Conservation (phyloP, 139 green algal genomes). For the Raphidocelis subcapitata region DNA sequence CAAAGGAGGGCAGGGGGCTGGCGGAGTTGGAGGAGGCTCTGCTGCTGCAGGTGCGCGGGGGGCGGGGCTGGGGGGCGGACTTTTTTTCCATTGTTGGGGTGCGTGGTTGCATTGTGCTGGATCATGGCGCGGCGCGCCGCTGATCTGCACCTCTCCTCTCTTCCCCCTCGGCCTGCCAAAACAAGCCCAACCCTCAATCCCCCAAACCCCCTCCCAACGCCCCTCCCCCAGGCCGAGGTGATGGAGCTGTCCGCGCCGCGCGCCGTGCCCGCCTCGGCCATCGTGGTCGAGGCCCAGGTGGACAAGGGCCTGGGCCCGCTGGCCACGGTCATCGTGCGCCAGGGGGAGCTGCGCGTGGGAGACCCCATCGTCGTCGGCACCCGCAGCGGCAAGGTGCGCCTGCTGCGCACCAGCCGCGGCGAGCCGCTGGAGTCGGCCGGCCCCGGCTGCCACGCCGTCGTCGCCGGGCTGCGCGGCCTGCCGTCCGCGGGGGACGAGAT, state of each 20-base stretch:
- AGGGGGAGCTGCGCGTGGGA: slow-evolving; percentile 48
- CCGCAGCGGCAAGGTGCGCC: slow-evolving; percentile 70
- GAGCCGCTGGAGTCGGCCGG: slow-evolving; percentile 11
- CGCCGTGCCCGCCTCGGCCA: slow-evolving; percentile 52
- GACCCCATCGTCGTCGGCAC: slow-evolving; percentile 81
- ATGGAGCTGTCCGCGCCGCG: slow-evolving; percentile 71
- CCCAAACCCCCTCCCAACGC: not conserved
- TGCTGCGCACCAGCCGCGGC: slow-evolving; percentile 38
- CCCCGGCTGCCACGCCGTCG: slow-evolving; percentile 64
- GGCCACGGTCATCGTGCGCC: slow-evolving; percentile 64
- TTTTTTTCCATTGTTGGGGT: not conserved
- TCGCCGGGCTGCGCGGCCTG: slow-evolving; percentile 72
- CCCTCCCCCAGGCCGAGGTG: slow-evolving; percentile 72
- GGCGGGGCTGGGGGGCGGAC: not conserved
- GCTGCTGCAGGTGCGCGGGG: slow-evolving; percentile 67
- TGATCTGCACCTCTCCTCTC: too few relatives aligned
- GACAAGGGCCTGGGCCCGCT: slow-evolving; percentile 75
- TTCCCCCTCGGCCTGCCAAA: too few relatives aligned
- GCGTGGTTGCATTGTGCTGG: not conserved
- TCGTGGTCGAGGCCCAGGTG: slow-evolving; percentile 84
- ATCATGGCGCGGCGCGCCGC: not conserved
- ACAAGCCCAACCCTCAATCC: too few relatives aligned
- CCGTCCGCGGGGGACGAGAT: slow-evolving; percentile 85
- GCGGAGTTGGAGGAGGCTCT: slow-evolving; percentile 83
- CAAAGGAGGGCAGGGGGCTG: slow-evolving; percentile 59